Base-by-base conservation (phyloP, 2,329 filamentous ascomycete species). In the Aspergillus cejpii region DNA sequence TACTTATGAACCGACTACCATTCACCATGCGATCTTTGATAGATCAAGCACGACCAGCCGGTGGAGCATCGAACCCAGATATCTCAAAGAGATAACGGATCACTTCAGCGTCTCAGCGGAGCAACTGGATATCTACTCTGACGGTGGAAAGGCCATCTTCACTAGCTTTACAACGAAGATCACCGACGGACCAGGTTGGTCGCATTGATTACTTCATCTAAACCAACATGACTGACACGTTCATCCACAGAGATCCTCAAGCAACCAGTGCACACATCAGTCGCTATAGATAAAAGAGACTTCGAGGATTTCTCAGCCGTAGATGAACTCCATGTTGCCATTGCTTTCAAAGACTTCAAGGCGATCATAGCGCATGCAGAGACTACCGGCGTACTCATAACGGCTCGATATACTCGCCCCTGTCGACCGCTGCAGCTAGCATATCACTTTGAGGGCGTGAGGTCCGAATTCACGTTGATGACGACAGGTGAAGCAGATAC, bases 111-210 rank as follows among this genome's bases (percentile, higher is more conserved):
- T 74, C 2, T 81, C 77, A 52, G 80, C 80, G 0, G 80, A 84
- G 59, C 78, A 83, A 60, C 67, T 84, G 5, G 80, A 83, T 49
- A 75, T 83, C 41, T 79, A 74, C 49, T 73, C 74, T 7, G 74
- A 81, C 40, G 74, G 77, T 11, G 75, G 71, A 7, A 76, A 77
- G 47, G 76, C 73, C 2, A 73, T 78, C 5, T 82, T 83, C 59
- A 83, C 79, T 4, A 84, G 80, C 60, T 84, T 80, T 57, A 83
- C 80, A 0, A 79, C 81, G 45, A 83, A 82, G 56, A 72, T 83
- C 17, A 72, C 72, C 31, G 76, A 79, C 47, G 79, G 78, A 6
- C 81, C 78, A 67, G 75, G 77, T 76, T 48, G 40, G 47, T 6
- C 6, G n/a, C 28, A 31, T 31, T 31, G n/a, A 31, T 6, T 15